phyloP scores from a whole-genome alignment of 352 stramenopile genomes.

The Lagenidium giganteum region DNA sequence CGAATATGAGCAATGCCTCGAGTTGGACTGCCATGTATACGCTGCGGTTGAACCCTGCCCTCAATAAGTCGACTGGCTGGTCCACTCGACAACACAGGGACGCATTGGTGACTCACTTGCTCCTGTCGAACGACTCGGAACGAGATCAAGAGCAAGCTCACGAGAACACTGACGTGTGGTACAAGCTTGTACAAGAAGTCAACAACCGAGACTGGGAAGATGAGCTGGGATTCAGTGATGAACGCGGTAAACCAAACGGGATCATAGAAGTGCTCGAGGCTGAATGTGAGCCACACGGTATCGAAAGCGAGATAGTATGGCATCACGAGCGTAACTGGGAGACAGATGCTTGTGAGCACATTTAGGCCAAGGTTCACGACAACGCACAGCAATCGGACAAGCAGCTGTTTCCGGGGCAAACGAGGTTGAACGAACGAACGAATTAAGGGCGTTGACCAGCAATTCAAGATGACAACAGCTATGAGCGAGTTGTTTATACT shows the following conservation, averaged over 20 bases:
- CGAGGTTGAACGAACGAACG: conserved; percentile 1
- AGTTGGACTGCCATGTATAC: too few species aligned
- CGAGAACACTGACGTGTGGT: conserved; percentile 15
- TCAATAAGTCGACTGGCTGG: too few species aligned
- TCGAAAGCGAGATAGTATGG: conserved; percentile 16
- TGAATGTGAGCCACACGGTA: conserved; percentile 9
- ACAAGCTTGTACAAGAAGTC: conserved; percentile 21
- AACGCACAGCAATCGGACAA: conserved; percentile 13
- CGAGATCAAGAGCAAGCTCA: conserved; percentile 10
- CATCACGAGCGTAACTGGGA: conserved; percentile 17
- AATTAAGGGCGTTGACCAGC: conserved; percentile 20
- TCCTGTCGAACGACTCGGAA: conserved; percentile 6
- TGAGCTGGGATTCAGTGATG: conserved; percentile 16
- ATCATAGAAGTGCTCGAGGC: conserved; percentile 14
- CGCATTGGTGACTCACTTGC: not conserved
- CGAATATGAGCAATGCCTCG: too few species aligned
- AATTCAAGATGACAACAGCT: conserved; percentile 12
- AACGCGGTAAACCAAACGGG: conserved; percentile 18
- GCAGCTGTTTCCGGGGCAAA: too few species aligned
- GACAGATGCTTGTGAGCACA: conserved; percentile 5
- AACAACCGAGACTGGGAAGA: conserved; percentile 13
- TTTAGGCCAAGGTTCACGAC: conserved; percentile 12
- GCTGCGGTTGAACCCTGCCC: too few species aligned
- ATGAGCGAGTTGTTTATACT: conserved; percentile 20
- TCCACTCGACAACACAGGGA: not conserved